These are phyloP conservation scores for Poa pratensis DNA, from an alignment of 176 grass and related monocot genomes.

Conservation along the genomic window DNA sequence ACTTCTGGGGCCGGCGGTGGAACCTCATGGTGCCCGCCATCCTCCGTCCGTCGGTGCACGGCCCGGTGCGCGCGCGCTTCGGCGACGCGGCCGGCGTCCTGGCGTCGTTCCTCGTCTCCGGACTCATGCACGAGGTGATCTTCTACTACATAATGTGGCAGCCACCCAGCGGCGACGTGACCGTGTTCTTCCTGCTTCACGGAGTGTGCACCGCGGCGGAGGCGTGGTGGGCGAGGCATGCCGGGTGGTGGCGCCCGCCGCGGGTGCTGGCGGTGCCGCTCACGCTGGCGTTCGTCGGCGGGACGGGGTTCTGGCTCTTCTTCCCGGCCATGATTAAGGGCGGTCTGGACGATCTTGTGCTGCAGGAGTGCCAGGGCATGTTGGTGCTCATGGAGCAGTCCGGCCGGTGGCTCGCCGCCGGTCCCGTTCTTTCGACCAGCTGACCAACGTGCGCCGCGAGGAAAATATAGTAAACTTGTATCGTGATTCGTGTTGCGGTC, in stretches of 20 bases:
- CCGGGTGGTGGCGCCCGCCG: conserved; percentile 13
- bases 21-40: conserved; percentile 13
- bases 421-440: background rate
- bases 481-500: too few relatives aligned
- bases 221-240: background rate
- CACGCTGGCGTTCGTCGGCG: conserved; percentile 11
- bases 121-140: background rate
- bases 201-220: background rate
- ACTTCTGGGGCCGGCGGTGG: conserved; percentile 17
- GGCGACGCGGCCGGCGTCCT: background rate
- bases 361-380: conserved; percentile 4
- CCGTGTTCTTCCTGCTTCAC: background rate
- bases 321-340: background rate
- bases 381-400: background rate
- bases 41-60: conserved; percentile 1
- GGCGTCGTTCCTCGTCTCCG: conserved; percentile 13
- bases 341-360: background rate
- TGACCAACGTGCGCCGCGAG: background rate
- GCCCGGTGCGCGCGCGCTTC: background rate
- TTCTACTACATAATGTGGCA: background rate
- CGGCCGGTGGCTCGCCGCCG: background rate
- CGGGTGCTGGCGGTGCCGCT: background rate
- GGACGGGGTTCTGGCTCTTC: background rate
- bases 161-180: conserved; percentile 4
- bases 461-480: too few relatives aligned